Evolutionary conservation across 2,329 filamentous ascomycete species (phyloP), one percentile per base, ranked within the genome.

Genomic region (Ophiostoma australiae): DNA sequence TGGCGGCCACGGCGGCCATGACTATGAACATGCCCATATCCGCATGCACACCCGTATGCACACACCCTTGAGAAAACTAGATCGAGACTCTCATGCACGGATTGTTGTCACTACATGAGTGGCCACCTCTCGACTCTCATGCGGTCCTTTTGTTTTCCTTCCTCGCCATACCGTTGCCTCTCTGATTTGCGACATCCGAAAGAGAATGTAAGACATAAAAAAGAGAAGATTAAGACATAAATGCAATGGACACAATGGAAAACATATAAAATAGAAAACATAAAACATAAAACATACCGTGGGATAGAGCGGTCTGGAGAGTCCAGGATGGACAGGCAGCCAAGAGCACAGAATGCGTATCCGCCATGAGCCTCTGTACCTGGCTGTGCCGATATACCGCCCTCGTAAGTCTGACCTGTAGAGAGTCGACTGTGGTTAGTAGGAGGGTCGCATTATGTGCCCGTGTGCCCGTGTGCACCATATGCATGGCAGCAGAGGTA

Each of bases 341-440:
- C 95, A 72, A 99, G 83, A 71, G 92, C 94, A 81, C 94, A 97
- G 81, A 98, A 98, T 35, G 94, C 92, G 82, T 98, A 99, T 74
- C 93, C 95, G 73, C 95, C 95, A 81, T 99, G 95, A 70, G 94
- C 95, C 84, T 99, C 95, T 74, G 91, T 89, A 72, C 90, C 90
- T 69, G 94, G 95, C 74, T 90, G 90, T 71, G 89, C 91, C 74
- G 92, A 94, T 75, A 99, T 93, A 68, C 95, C 95, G 74, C 95
- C 95, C 82, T 99, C 95, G 80, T 91, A 97, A 13, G 92, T 96
- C 85, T 98, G 94, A 79, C 91, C 91, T 73, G 61, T 33, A 69
- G 37, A 69, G 37, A 35, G 35, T 58, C 11, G 15, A n/a, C 17
- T 55, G 17, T 13, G 5, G 41, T 68, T 37, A 67, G 52, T 35